Evolutionary conservation across 768 basidiomycete genomes (phyloP).

Genomic region (Leccinum barrowsii): DNA sequence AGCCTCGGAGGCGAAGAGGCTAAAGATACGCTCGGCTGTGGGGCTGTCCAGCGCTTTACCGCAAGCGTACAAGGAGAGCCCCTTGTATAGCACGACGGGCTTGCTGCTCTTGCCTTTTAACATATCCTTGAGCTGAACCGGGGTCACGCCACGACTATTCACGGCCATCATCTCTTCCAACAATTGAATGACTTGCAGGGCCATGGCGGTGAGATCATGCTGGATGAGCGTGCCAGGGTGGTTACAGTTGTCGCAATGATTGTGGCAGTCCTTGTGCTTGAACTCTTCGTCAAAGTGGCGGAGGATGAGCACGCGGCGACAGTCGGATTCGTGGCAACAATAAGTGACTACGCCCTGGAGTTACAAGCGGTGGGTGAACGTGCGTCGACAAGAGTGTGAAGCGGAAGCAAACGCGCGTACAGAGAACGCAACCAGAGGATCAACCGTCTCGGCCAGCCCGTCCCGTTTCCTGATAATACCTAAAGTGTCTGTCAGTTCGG

Average conservation of each 20-base stretch:
- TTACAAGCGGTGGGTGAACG: conserved; percentile 13
- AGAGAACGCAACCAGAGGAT: conserved; percentile 81
- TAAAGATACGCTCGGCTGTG: conserved; percentile 64
- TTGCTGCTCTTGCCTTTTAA: conserved; percentile 62
- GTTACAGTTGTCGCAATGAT: conserved; percentile 82
- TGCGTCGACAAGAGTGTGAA: neutral
- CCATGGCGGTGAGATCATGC: conserved; percentile 61
- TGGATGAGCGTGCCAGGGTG: conserved; percentile 41
- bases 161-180: conserved; percentile 42
- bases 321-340: conserved; percentile 77
- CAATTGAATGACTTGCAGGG: conserved; percentile 53
- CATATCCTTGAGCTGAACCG: conserved; percentile 37
- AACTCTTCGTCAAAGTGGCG: conserved; percentile 87
- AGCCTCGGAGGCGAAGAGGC: conserved; percentile 50
- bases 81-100: conserved; percentile 42
- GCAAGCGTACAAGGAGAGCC: conserved; percentile 51
- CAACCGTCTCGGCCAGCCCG: conserved; percentile 93
- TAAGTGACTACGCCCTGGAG: conserved; percentile 69
- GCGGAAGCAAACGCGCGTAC: conserved; percentile 43
- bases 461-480: conserved; percentile 95
- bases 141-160: conserved; percentile 36
- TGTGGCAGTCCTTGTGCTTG: conserved; percentile 57
- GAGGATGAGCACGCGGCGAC: conserved; percentile 84
- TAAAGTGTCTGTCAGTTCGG: conserved; percentile 24
- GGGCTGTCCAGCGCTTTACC: conserved; percentile 48